These are phyloP conservation scores for Fraxinus nigra DNA, from an alignment of 305 asterid species.

Conservation along the genomic window DNA sequence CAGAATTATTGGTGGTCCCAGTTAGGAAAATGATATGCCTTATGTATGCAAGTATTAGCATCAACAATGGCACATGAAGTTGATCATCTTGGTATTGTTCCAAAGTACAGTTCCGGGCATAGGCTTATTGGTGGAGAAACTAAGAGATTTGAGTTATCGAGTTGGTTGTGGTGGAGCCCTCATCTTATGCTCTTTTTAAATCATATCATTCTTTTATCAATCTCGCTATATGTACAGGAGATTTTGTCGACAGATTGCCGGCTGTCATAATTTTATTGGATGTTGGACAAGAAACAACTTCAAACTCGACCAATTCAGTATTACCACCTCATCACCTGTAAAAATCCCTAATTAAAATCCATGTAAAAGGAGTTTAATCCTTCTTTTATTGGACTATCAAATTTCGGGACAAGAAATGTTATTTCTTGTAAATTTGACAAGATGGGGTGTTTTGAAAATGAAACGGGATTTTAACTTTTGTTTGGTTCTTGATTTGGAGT, in stretches of 20 bases:
- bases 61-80: conserved; percentile 18
- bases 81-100: not conserved
- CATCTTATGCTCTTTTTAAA: not conserved
- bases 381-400: not conserved
- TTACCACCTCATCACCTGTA: not conserved
- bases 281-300: not conserved
- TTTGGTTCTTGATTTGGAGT: conserved; percentile 5
- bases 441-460: not conserved
- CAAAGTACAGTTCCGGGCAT: conserved; percentile 8
- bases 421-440: not conserved
- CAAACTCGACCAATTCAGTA: too few relatives aligned
- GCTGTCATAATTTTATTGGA: not conserved
- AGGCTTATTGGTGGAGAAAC: conserved; percentile 20
- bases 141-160: not conserved
- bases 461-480: not conserved
- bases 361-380: not conserved
- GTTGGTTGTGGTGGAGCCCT: conserved; percentile 13
- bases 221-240: not conserved
- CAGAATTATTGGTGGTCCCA: conserved; percentile 39
- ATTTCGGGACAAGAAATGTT: not conserved
- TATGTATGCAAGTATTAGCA: not conserved
- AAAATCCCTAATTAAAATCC: not conserved
- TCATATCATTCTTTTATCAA: conserved; percentile 2
- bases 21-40: conserved; percentile 12
- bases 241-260: not conserved